Conservation (phyloP, 2,329 filamentous ascomycete genomes). For the Fusarium odoratissimum region DNA sequence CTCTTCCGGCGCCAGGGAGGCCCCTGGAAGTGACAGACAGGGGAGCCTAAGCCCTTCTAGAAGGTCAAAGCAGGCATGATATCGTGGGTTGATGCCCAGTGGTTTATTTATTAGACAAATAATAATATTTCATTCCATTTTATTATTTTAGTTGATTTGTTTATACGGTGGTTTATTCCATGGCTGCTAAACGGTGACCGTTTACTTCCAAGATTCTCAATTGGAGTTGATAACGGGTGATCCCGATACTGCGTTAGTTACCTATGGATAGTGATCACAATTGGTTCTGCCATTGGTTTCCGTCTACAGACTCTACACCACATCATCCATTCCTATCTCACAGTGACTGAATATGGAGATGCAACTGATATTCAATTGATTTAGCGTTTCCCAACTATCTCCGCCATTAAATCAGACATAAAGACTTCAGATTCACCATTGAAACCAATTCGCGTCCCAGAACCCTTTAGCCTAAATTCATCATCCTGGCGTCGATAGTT, state of each 20-base stretch:
- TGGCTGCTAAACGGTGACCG: slow-evolving; percentile 35
- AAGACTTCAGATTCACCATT: background rate
- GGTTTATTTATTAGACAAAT: slow-evolving; percentile 25
- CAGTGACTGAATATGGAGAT: background rate
- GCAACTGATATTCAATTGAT: background rate
- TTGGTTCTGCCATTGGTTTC: background rate
- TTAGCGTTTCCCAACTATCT: background rate
- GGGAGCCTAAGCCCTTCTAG: slow-evolving; percentile 39
- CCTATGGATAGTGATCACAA: background rate
- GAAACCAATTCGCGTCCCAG: slow-evolving; percentile 9
- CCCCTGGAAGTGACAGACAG: slow-evolving; percentile 37
- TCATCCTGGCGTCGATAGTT: slow-evolving; percentile 2
- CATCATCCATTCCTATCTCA: background rate
- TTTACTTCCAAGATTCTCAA: background rate
- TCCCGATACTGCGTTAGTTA: background rate
- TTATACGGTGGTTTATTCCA: slow-evolving; percentile 31
- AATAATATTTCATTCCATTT: slow-evolving; percentile 25
- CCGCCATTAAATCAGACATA: background rate
- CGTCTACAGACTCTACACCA: background rate
- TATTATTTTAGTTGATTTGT: slow-evolving; percentile 28
- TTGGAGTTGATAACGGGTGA: background rate
- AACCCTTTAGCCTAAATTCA: slow-evolving; percentile 17
- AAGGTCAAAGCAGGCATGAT: slow-evolving; percentile 39
- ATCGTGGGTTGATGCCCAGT: slow-evolving; percentile 18
- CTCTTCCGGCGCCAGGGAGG: slow-evolving; percentile 36